Evolutionary conservation across 129 eudicot species (phyloP).

Genomic region (Pulicaria dysenterica): DNA sequence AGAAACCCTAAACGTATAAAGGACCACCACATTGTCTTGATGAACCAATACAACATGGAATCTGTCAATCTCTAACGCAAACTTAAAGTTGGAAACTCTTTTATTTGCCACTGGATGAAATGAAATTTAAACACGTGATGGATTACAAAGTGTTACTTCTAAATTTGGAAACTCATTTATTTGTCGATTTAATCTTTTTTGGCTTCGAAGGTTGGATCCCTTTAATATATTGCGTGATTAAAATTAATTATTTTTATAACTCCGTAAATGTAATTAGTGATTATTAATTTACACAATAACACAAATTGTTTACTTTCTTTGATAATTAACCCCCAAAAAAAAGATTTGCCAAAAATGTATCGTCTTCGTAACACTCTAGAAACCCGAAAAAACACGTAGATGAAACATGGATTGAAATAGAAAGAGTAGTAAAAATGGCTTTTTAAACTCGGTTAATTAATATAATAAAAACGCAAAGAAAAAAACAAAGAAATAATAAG

Average conservation of each 20-base stretch:
- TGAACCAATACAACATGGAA: conserved; percentile 45
- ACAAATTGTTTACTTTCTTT: too few relatives aligned
- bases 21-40: conserved; percentile 42
- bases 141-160: conserved; percentile 36
- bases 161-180: conserved; percentile 31
- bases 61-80: conserved; percentile 35
- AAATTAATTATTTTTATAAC: neutral
- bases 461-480: neutral
- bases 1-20: conserved; percentile 24
- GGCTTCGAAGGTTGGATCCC: neutral
- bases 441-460: neutral
- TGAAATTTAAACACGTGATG: conserved; percentile 44
- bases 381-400: too few relatives aligned
- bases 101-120: conserved; percentile 21
- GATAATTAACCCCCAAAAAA: too few relatives aligned
- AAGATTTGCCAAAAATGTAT: too few relatives aligned
- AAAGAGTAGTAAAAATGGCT: too few relatives aligned
- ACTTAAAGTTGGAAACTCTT: conserved; percentile 20
- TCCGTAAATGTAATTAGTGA: too few relatives aligned
- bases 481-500: neutral
- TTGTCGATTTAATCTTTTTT: conserved; percentile 17
- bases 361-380: too few relatives aligned
- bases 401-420: too few relatives aligned
- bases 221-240: neutral
- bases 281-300: too few relatives aligned